These are phyloP conservation scores for Xylariomycetidae sp. DNA, from an alignment of 2,329 filamentous ascomycete genomes.

Conservation along the genomic window DNA sequence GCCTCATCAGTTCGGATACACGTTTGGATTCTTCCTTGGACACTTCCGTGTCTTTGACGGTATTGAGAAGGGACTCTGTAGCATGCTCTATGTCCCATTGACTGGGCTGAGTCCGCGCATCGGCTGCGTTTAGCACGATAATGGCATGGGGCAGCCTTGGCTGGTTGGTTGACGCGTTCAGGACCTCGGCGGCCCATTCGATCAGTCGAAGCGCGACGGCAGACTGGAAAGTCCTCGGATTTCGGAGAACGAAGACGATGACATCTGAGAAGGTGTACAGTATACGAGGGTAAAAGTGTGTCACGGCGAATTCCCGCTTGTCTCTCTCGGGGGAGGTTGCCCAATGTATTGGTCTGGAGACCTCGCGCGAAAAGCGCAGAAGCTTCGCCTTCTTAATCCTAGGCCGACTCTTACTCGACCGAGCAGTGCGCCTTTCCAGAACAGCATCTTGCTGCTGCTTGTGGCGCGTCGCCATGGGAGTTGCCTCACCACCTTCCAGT, in stretches of 20 bases:
- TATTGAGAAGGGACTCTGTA: constrained; percentile 30
- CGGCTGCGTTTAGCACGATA: constrained; percentile 40
- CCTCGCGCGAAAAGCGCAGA: no score
- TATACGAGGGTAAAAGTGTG: constrained; percentile 33
- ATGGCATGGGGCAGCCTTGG: constrained; percentile 45
- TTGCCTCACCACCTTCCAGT: constrained; percentile 37
- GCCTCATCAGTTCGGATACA: no score
- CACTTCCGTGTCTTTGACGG: constrained; percentile 15
- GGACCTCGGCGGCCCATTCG: constrained; percentile 40
- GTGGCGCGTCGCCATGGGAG: constrained; percentile 8
- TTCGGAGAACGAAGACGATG: constrained; percentile 34
- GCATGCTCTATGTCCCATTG: constrained; percentile 25
- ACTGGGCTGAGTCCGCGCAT: constrained; percentile 26
- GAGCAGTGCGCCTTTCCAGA: not conserved
- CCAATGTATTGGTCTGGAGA: constrained; percentile 17
- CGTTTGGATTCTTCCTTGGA: constrained; percentile 23
- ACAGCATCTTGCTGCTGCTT: constrained; percentile 8
- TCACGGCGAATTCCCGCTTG: constrained; percentile 29
- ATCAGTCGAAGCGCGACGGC: constrained; percentile 24
- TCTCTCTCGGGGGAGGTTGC: constrained; percentile 16
- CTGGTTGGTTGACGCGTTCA: constrained; percentile 47
- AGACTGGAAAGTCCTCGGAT: constrained; percentile 23
- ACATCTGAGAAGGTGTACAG: constrained; percentile 38
- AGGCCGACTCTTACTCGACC: no score
- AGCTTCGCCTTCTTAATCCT: constrained; percentile 3